Evolutionary conservation across 257 asterid species (phyloP).

Genomic region (Echium plantagineum): DNA sequence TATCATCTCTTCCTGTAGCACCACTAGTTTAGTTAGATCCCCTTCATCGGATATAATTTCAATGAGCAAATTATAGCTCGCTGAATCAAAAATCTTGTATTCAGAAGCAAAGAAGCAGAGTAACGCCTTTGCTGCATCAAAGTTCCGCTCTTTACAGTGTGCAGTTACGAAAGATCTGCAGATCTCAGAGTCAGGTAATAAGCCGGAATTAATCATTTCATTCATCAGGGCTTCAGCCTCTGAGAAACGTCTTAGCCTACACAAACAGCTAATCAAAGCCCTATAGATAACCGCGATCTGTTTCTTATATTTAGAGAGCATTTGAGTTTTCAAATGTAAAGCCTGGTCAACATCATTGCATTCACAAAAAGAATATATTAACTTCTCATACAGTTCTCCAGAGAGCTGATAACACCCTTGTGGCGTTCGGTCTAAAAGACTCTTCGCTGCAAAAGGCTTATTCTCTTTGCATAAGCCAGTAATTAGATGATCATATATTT

Average conservation of each 20-base stretch:
- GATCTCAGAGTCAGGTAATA: slow-evolving; percentile 37
- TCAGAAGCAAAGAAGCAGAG: slow-evolving; percentile 44
- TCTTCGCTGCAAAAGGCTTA: slow-evolving; percentile 80
- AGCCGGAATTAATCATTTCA: slow-evolving; percentile 54
- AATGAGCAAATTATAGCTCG: slow-evolving; percentile 48
- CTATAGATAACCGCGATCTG: slow-evolving; percentile 33
- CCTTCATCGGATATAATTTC: slow-evolving; percentile 37
- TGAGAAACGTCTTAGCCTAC: slow-evolving; percentile 39
- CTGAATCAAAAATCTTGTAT: slow-evolving; percentile 39
- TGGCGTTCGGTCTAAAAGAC: slow-evolving; percentile 42
- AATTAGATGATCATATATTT: slow-evolving; percentile 44
- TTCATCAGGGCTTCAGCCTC: slow-evolving; percentile 55
- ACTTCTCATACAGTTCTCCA: slow-evolving; percentile 35
- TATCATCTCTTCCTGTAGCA: slow-evolving; percentile 60
- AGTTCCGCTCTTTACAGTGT: slow-evolving; percentile 36
- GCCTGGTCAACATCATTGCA: slow-evolving; percentile 49
- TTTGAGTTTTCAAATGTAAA: slow-evolving; percentile 35
- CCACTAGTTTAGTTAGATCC: slow-evolving; percentile 30
- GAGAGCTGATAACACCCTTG: slow-evolving; percentile 28
- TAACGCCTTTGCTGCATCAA: slow-evolving; percentile 30
- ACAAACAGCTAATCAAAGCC: slow-evolving; percentile 46
- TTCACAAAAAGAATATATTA: slow-evolving; percentile 51
- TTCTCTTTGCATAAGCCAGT: slow-evolving; percentile 53
- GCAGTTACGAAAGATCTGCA: slow-evolving; percentile 56
- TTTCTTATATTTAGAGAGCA: slow-evolving; percentile 40